These are phyloP conservation scores for Aspergillus japonicus DNA, from an alignment of 2,329 filamentous ascomycete species.

Conservation along the genomic window DNA sequence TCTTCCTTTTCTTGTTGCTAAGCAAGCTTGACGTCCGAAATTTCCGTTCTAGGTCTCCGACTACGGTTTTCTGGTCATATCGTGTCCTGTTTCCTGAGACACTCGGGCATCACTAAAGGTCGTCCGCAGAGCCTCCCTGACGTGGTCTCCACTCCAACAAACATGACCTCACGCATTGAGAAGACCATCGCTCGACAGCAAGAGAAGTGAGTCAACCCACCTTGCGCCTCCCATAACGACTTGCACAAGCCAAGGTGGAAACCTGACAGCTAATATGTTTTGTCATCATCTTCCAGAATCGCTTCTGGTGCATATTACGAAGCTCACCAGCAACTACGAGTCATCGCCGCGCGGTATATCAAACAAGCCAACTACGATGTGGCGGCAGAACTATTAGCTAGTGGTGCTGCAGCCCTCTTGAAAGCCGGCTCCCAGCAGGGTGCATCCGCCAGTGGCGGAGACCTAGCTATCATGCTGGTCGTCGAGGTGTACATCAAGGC, in stretches of 20 bases:
- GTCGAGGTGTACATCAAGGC: slow-evolving; percentile 90
- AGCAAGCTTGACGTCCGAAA: not conserved
- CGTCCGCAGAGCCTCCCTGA: not conserved
- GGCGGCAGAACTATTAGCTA: slow-evolving; percentile 82
- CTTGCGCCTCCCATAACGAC: not conserved
- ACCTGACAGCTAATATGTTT: slow-evolving; percentile 16
- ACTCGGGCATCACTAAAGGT: not conserved
- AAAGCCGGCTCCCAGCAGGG: slow-evolving; percentile 64
- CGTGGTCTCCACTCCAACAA: slow-evolving; percentile 20
- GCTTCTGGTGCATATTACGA: slow-evolving; percentile 93
- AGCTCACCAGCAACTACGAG: slow-evolving; percentile 95
- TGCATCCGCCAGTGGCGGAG: slow-evolving; percentile 90
- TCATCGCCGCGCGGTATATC: slow-evolving; percentile 89
- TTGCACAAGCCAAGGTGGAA: not conserved
- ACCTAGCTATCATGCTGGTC: slow-evolving; percentile 80
- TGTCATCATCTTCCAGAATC: slow-evolving; percentile 57
- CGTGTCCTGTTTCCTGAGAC: not conserved
- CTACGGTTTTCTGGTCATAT: not conserved
- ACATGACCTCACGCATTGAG: slow-evolving; percentile 55
- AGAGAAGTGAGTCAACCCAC: slow-evolving; percentile 60
- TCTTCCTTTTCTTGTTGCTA: not conserved
- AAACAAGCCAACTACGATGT: slow-evolving; percentile 81
- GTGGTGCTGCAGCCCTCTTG: slow-evolving; percentile 79
- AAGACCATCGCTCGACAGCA: slow-evolving; percentile 75
- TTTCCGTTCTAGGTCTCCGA: too few species aligned